Percentiles rank a stretch among this genome's conserved stretches.
Evolutionary conservation across 495 filamentous ascomycete species (phyloP).

Genomic region (Talaromyces wortmannii): DNA sequence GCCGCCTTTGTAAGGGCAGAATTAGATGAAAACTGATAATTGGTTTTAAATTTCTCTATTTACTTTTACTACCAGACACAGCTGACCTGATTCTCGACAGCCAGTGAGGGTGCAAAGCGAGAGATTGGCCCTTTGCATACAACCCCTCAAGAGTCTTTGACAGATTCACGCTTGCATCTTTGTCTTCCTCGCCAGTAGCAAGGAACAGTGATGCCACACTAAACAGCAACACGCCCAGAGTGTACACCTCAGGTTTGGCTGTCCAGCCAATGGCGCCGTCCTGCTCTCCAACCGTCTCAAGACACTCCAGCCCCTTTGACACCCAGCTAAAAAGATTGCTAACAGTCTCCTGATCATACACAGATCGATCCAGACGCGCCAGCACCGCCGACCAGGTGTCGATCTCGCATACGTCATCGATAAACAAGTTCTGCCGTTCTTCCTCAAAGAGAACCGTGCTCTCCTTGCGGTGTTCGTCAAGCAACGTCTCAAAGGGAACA

Average conservation of each 20-base stretch:
- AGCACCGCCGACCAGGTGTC: slow-evolving; percentile 54
- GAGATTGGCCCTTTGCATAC: slow-evolving; percentile 13
- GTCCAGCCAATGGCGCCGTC: slow-evolving; percentile 71
- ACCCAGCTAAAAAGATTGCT: slow-evolving; percentile 45
- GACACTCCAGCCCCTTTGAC: slow-evolving; percentile 41
- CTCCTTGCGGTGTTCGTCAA: slow-evolving; percentile 47
- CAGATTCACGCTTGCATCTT: slow-evolving; percentile 3
- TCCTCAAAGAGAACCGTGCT: slow-evolving; percentile 72
- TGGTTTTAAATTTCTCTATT: background rate
- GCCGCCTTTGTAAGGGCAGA: background rate
- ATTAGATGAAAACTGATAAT: background rate
- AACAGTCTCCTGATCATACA: slow-evolving; percentile 17
- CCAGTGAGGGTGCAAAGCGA: slow-evolving; percentile 28
- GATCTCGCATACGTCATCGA: slow-evolving; percentile 70
- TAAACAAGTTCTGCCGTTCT: slow-evolving; percentile 87
- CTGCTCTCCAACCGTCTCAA: slow-evolving; percentile 28
- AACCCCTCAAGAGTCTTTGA: slow-evolving; percentile 15
- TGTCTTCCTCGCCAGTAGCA: slow-evolving; percentile 15
- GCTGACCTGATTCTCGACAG: slow-evolving; percentile 21
- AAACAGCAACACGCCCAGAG: slow-evolving; percentile 54
- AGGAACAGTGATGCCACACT: slow-evolving; percentile 22
- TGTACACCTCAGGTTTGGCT: slow-evolving; percentile 64
- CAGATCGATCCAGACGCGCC: slow-evolving; percentile 12
- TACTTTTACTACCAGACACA: slow-evolving; percentile 1
- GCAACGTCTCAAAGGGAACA: slow-evolving; percentile 31